phyloP scores from a whole-genome alignment of 2,329 filamentous ascomycete genomes.

The Shiraia bambusicola region DNA sequence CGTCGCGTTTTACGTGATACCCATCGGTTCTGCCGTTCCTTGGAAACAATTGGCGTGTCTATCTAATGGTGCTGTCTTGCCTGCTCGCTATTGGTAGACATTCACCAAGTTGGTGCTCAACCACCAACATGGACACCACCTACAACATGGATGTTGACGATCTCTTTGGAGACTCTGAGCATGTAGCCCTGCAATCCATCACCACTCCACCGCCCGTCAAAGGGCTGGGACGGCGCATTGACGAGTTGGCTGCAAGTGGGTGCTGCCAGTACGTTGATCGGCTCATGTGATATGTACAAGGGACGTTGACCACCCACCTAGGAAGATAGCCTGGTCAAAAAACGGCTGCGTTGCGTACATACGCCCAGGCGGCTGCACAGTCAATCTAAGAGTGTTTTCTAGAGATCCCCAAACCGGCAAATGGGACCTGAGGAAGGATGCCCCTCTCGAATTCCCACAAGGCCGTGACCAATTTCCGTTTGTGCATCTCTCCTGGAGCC shows the following conservation, averaged over 20 bases:
- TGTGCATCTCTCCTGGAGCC: slow-evolving; percentile 81
- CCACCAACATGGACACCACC: slow-evolving; percentile 56
- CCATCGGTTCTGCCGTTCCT: slow-evolving; percentile 5
- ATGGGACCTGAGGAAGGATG: slow-evolving; percentile 78
- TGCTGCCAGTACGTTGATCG: slow-evolving; percentile 72
- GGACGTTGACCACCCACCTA: slow-evolving; percentile 40
- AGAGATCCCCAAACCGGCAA: slow-evolving; percentile 67
- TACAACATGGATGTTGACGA: slow-evolving; percentile 47
- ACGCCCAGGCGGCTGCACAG: slow-evolving; percentile 65
- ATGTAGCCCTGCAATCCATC: slow-evolving; percentile 61
- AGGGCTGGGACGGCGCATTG: slow-evolving; percentile 70
- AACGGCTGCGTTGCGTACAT: slow-evolving; percentile 83
- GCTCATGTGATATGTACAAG: not conserved
- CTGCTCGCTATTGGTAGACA: slow-evolving; percentile 4
- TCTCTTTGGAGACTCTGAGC: slow-evolving; percentile 55
- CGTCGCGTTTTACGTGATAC: slow-evolving; percentile 25
- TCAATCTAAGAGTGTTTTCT: slow-evolving; percentile 73
- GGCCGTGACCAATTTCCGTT: slow-evolving; percentile 66
- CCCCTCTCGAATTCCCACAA: slow-evolving; percentile 62
- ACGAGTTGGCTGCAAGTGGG: slow-evolving; percentile 73
- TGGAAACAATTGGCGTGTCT: too few species aligned
- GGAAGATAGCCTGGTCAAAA: slow-evolving; percentile 84
- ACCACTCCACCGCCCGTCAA: slow-evolving; percentile 59
- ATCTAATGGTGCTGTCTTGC: too few species aligned
- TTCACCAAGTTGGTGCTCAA: not conserved